A percentile compares a stretch with the other conserved stretches of the same genome.
Evolutionary conservation across 768 basidiomycete species (phyloP).

Genomic region (Tricholoma saponaceum): DNA sequence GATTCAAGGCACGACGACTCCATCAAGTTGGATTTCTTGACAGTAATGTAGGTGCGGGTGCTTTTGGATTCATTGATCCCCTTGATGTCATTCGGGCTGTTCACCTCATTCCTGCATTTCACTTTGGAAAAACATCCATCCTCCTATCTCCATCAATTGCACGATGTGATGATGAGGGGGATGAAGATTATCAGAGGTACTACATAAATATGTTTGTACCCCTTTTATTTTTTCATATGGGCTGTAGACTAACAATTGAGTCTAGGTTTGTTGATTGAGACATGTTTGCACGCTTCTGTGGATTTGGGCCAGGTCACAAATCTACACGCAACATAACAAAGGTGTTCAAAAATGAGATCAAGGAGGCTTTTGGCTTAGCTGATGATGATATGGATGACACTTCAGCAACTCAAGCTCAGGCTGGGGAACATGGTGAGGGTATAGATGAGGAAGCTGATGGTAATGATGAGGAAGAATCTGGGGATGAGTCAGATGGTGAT

Average conservation of each 20-base stretch:
- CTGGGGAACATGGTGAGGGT: not conserved
- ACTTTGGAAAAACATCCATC: not conserved
- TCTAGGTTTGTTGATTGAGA: not conserved
- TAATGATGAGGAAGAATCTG: not conserved
- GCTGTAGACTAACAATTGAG: not conserved
- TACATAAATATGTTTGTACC: not conserved
- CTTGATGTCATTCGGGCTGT: slow-evolving; percentile 28
- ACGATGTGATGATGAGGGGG: not conserved
- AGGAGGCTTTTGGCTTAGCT: not conserved
- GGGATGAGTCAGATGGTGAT: not conserved
- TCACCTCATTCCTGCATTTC: not conserved
- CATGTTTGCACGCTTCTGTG: not conserved
- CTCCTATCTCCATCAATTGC: not conserved
- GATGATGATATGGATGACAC: not conserved
- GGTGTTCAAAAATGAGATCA: not conserved
- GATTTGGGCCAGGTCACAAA: slow-evolving; percentile 1
- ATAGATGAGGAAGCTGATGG: not conserved
- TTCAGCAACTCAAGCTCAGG: not conserved
- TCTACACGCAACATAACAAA: not conserved
- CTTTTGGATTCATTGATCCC: slow-evolving; percentile 48
- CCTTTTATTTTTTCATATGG: not conserved
- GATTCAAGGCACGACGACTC: slow-evolving; percentile 6
- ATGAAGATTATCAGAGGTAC: not conserved
- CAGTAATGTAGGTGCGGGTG: slow-evolving; percentile 4
- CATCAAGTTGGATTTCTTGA: slow-evolving; percentile 27